Percentiles rank a stretch among this genome's conserved stretches.
phyloP scores from a whole-genome alignment of 1,139 yeast genomes.

The Torulaspora globosa region DNA sequence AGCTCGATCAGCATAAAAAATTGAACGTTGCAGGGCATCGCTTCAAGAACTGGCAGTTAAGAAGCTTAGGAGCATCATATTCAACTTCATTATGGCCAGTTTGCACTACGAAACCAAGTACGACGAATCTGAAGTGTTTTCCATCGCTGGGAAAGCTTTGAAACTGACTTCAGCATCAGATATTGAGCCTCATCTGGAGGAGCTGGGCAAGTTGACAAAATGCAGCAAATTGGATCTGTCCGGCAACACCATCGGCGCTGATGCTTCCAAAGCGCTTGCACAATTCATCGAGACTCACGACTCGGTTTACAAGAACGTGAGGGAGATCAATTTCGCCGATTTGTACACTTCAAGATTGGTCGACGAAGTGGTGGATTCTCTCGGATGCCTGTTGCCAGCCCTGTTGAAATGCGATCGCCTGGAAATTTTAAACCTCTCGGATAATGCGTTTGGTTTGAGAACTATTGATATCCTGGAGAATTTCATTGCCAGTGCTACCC shows the following conservation, averaged over 20 bases:
- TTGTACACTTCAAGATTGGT: constrained; percentile 90
- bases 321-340: constrained; percentile 80
- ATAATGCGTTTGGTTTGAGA: constrained; percentile 94
- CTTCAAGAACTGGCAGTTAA: not conserved
- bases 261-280: constrained; percentile 73
- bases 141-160: constrained; percentile 71
- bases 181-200: constrained; percentile 59
- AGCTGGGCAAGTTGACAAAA: constrained; percentile 42
- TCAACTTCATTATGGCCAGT: constrained; percentile 35
- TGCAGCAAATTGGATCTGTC: constrained; percentile 70
- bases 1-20: not conserved
- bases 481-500: constrained; percentile 68
- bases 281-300: constrained; percentile 46
- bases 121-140: constrained; percentile 39
- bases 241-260: constrained; percentile 93
- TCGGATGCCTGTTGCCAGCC: constrained; percentile 67
- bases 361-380: constrained; percentile 87
- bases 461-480: constrained; percentile 85
- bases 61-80: not conserved
- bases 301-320: constrained; percentile 47
- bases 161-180: constrained; percentile 74
- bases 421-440: constrained; percentile 76
- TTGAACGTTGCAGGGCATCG: not conserved
- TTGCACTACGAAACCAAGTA: constrained; percentile 37
- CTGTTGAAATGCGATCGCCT: constrained; percentile 65